phyloP scores from a whole-genome alignment of 306 rosid genomes.

The Ziziphus jujuba region DNA sequence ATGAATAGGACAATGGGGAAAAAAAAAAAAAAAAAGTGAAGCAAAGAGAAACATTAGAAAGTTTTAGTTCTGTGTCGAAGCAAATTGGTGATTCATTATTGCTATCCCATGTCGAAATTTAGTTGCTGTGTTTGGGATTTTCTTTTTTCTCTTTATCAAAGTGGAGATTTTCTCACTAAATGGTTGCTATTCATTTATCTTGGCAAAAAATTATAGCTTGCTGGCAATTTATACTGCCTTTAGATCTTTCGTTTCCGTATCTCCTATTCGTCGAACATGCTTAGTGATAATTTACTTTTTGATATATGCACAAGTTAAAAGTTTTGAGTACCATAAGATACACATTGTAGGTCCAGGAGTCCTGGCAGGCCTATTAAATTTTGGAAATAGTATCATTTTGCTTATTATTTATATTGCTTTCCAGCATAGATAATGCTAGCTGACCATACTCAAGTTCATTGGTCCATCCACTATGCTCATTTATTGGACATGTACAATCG shows the following conservation, averaged over 20 bases:
- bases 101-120: conserved; percentile 35
- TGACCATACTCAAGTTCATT: conserved; percentile 7
- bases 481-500: background rate
- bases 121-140: conserved; percentile 41
- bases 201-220: conserved; percentile 36
- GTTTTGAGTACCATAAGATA: conserved; percentile 23
- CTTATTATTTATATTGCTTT: conserved; percentile 21
- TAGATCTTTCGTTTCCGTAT: conserved; percentile 26
- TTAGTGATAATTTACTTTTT: conserved; percentile 24
- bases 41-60: conserved; percentile 36
- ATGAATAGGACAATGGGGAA: background rate
- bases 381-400: background rate
- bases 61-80: conserved; percentile 38
- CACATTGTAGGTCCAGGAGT: background rate
- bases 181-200: conserved; percentile 24
- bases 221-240: conserved; percentile 21
- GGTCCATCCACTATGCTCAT: conserved; percentile 7
- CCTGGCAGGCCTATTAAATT: background rate
- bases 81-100: conserved; percentile 41
- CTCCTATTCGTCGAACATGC: conserved; percentile 26
- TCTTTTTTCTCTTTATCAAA: conserved; percentile 39
- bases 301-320: background rate
- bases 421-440: conserved; percentile 16
- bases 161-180: conserved; percentile 44
- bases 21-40: conserved; percentile 23